Conservation (phyloP, 768 basidiomycete species). For the Jaapia argillacea region DNA sequence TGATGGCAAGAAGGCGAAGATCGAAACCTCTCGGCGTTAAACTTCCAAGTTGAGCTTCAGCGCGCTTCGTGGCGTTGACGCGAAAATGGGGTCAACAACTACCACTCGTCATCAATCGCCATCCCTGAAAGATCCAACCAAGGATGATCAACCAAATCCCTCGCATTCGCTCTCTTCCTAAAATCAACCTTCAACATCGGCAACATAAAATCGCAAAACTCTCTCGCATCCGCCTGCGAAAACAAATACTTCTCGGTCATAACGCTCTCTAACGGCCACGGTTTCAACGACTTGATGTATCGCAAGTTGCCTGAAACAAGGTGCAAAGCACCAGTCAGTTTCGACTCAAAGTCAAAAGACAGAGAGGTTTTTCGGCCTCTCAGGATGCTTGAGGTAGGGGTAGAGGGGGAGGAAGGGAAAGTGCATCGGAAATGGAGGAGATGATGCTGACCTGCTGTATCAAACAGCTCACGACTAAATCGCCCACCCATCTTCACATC, state of each 20-base stretch:
- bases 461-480: constrained; percentile 81
- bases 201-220: constrained; percentile 56
- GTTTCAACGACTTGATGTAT: constrained; percentile 65
- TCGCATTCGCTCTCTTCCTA: constrained; percentile 56
- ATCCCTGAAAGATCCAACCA: constrained; percentile 44
- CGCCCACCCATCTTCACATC: constrained; percentile 77
- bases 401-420: constrained; percentile 4
- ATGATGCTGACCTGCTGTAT: constrained; percentile 42
- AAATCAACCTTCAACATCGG: constrained; percentile 73
- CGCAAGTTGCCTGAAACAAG: constrained; percentile 45
- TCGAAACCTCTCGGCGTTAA: no score
- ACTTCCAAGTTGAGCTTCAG: no score
- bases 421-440: background rate
- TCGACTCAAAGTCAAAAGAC: constrained; percentile 1
- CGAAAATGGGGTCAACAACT: no score
- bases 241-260: constrained; percentile 87
- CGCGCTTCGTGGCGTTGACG: no score
- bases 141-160: constrained; percentile 62
- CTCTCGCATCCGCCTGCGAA: constrained; percentile 41
- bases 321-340: background rate
- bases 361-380: no score
- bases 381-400: background rate
- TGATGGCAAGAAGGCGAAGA: no score
- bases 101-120: background rate
- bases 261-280: constrained; percentile 75